Evolutionary conservation across 2,329 filamentous ascomycete species (phyloP).

Genomic region (Talaromyces sp.): DNA sequence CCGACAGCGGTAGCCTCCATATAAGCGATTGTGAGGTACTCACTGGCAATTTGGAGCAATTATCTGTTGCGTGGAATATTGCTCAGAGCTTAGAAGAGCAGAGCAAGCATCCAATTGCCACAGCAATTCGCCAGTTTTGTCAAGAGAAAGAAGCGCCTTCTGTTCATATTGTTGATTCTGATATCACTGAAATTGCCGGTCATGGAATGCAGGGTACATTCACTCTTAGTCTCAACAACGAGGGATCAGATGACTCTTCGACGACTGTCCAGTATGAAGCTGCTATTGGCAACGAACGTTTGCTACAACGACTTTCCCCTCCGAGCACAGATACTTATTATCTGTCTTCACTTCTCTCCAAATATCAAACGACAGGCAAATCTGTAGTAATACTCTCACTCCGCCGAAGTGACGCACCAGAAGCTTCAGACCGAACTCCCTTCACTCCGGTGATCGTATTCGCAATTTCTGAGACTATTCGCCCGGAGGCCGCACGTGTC

Average conservation of each 20-base stretch:
- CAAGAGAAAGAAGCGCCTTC: constrained; percentile 23
- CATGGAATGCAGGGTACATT: constrained; percentile 58
- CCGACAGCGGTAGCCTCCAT: constrained; percentile 59
- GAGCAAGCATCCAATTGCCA: constrained; percentile 60
- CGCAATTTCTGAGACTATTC: constrained; percentile 77
- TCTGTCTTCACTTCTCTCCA: constrained; percentile 37
- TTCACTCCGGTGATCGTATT: constrained; percentile 62
- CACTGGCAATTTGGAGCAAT: constrained; percentile 30
- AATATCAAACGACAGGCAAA: constrained; percentile 43
- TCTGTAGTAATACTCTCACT: constrained; percentile 48
- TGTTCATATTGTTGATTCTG: constrained; percentile 28
- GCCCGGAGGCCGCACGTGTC: constrained; percentile 66
- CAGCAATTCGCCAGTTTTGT: constrained; percentile 54
- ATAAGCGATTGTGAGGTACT: constrained; percentile 53
- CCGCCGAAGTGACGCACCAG: constrained; percentile 23
- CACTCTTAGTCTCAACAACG: constrained; percentile 29
- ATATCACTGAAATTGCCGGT: constrained; percentile 56
- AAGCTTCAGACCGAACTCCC: constrained; percentile 19
- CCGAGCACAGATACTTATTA: constrained; percentile 33
- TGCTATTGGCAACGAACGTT: constrained; percentile 58
- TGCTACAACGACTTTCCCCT: constrained; percentile 40
- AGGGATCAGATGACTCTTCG: constrained; percentile 12
- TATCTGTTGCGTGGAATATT: constrained; percentile 46
- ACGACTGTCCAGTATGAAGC: constrained; percentile 42
- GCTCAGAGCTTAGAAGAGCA: constrained; percentile 55